These are phyloP conservation scores for Eimeria falciformis DNA, from an alignment of 169 alveolate species.

Conservation along the genomic window DNA sequence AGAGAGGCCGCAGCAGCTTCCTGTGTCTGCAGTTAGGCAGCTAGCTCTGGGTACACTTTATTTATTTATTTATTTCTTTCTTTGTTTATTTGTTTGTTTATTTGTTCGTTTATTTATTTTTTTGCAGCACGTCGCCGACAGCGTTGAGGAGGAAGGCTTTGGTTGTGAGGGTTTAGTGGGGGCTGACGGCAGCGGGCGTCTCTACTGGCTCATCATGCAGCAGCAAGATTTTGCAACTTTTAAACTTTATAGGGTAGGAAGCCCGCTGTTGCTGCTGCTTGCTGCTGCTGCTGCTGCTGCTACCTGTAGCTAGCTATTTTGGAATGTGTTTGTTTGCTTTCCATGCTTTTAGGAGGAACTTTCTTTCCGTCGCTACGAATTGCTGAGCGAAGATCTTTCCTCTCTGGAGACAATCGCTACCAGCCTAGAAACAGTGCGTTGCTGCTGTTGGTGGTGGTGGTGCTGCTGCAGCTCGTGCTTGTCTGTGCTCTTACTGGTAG, in stretches of 20 bases:
- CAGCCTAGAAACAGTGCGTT: neutral
- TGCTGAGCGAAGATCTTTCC: neutral
- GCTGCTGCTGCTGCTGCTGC: neutral
- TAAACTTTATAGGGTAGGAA: slow-evolving; percentile 50
- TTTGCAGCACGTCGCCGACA: neutral
- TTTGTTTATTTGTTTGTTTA: too few relatives aligned
- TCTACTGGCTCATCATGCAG: slow-evolving; percentile 57
- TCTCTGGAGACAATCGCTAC: neutral
- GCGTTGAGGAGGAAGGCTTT: neutral
- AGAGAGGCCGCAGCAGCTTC: too few relatives aligned
- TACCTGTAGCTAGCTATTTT: neutral
- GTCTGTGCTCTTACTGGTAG: neutral
- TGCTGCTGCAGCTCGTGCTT: neutral
- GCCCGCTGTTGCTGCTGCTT: neutral
- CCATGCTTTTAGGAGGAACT: neutral
- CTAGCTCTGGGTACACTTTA: neutral
- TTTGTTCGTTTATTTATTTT: neutral
- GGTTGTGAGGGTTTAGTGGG: neutral
- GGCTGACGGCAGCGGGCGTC: slow-evolving; percentile 6
- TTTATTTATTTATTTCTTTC: too few relatives aligned
- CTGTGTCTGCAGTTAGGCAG: neutral
- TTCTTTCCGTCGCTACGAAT: neutral
- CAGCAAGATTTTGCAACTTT: slow-evolving; percentile 31
- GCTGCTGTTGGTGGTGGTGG: slow-evolving; percentile 11
- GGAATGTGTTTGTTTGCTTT: neutral